These are phyloP conservation scores for Sanghuangporus sanghuang DNA, from an alignment of 1,284 basidiomycete genomes.

Conservation along the genomic window DNA sequence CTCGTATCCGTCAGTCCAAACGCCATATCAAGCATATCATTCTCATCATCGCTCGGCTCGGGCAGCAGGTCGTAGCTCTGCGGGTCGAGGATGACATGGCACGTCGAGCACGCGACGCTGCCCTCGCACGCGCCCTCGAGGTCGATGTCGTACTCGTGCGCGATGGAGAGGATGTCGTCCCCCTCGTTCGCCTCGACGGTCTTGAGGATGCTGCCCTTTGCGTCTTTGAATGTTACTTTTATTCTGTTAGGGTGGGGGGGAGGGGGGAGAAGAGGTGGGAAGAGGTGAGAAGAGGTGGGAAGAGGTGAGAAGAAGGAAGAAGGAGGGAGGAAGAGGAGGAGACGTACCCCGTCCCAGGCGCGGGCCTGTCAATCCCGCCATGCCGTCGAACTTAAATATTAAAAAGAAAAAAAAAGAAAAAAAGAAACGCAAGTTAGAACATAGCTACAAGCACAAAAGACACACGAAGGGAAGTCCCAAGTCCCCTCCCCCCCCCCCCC, in stretches of 20 bases:
- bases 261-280: background rate
- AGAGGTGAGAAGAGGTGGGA: too few relatives aligned
- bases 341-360: conserved; percentile 61
- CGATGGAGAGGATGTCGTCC: conserved; percentile 87
- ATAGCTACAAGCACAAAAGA: too few relatives aligned
- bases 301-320: background rate
- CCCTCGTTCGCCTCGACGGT: conserved; percentile 92
- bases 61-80: conserved; percentile 82
- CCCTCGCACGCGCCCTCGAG: conserved; percentile 98
- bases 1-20: conserved; percentile 96
- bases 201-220: conserved; percentile 79
- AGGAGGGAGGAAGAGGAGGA: conserved; percentile 3
- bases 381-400: conserved; percentile 26
- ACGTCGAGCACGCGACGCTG: conserved; percentile 96
- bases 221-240: conserved; percentile 85
- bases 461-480: too few relatives aligned
- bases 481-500: too few relatives aligned
- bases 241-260: conserved; percentile 48
- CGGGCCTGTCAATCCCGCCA: conserved; percentile 47
- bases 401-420: too few relatives aligned
- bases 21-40: conserved; percentile 97
- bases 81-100: conserved; percentile 87
- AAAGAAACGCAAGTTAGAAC: too few relatives aligned
- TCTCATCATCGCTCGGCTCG: conserved; percentile 96
- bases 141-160: conserved; percentile 96